phyloP scores from a whole-genome alignment of 306 rosid genomes.

The Ormosia semicastrata region DNA sequence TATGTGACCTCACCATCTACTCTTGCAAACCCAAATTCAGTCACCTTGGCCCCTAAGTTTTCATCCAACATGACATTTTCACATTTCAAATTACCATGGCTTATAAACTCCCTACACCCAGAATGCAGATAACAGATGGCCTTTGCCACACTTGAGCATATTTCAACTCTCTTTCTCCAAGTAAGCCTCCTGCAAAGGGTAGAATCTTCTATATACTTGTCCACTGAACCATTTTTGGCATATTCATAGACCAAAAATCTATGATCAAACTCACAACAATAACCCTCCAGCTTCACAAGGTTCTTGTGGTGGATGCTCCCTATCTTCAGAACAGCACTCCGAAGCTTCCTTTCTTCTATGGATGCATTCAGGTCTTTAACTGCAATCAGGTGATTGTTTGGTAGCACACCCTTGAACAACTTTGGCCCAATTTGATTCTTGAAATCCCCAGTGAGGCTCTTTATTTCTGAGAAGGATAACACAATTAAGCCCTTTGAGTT shows the following conservation, averaged over 20 bases:
- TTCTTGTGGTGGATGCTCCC: constrained; percentile 68
- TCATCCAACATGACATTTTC: constrained; percentile 62
- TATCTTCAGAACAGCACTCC: constrained; percentile 46
- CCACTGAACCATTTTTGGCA: constrained; percentile 60
- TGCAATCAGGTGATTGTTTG: constrained; percentile 44
- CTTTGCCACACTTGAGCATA: constrained; percentile 61
- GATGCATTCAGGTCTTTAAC: constrained; percentile 47
- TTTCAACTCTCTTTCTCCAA: constrained; percentile 67
- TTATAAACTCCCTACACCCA: constrained; percentile 64
- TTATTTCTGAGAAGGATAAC: constrained; percentile 55
- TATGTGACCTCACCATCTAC: constrained; percentile 30
- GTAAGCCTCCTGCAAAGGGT: constrained; percentile 53
- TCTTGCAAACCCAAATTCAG: constrained; percentile 60
- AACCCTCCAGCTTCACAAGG: constrained; percentile 71
- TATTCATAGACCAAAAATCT: constrained; percentile 57
- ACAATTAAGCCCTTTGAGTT: constrained; percentile 51
- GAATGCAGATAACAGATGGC: constrained; percentile 69
- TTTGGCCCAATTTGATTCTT: constrained; percentile 54
- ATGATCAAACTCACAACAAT: constrained; percentile 62
- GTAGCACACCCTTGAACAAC: constrained; percentile 57
- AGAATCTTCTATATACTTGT: constrained; percentile 47
- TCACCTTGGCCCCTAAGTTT: constrained; percentile 59
- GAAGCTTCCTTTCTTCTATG: constrained; percentile 62
- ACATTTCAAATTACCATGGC: constrained; percentile 67
- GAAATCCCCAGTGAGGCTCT: constrained; percentile 57